Base-by-base conservation (phyloP, 768 basidiomycete genomes). In the Boletus sp. region DNA sequence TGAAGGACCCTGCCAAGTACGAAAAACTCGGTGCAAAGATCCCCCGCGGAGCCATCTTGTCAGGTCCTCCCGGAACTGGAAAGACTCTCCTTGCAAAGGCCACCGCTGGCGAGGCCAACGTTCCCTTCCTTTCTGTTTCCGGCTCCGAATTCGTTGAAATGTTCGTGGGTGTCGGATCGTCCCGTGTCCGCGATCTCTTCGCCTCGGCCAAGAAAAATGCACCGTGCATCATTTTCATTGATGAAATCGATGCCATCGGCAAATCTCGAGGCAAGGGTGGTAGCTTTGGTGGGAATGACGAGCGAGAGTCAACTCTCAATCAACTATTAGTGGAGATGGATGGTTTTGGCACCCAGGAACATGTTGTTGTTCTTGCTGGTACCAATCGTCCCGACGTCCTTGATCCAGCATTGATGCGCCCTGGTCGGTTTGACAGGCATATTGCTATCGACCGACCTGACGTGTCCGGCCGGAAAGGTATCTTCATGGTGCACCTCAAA, bases 131-230 rank as follows among this genome's bases (percentile, higher is more conserved):
- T 54, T 96, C 93, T 23, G 97, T 98, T 39, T 98, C 96, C 44
- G 97, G 97, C 47, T 98, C 96, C 40, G 97, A 99, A 69, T 98
- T 99, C 69, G 94, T 99, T 56, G 97, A 99, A 75, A 98, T 98
- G 95, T 99, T 98, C 68, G 97, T 99, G 62, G 97, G 97, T 72
- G 97, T 98, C 48, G 97, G 97, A 54, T 94, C 97, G 3, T 95
- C 93, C 4, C 85, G 97, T 58, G 97, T 99, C 11, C 87, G 97
- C 45, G 97, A 99, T 73, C 84, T 99, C 40, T 99, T 99, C 71
- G 90, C 94, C 33, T 94, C 90, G 5, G 97, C 97, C 44, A 94
- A 91, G 82, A 98, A 98, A 79, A 84, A 97, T 68, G 94, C 97
- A 0, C 97, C 97, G 0, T 95, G 93, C 68, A 99, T 99, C 78